Base-by-base conservation (phyloP, 2,329 filamentous ascomycete genomes). In the Sporothrix variecibatus region DNA sequence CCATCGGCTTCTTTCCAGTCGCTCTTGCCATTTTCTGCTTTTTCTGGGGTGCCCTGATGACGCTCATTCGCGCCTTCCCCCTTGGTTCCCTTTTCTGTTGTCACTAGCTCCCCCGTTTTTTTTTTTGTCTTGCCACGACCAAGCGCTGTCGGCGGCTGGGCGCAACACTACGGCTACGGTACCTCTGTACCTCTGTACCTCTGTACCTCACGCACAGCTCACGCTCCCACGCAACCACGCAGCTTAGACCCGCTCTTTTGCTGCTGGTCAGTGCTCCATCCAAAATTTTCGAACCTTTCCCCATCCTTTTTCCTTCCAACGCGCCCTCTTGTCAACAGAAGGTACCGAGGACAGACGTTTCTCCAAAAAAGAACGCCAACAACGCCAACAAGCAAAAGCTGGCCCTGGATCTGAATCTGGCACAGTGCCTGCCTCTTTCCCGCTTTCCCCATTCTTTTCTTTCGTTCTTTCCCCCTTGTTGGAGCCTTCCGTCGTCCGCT, bases 261-360 rank as follows among this genome's bases (percentile, higher is more conserved):
- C 53, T 28, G 56, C 12, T 72, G 71, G 43, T 56, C 40, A 53
- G 71, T 65, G 71, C 60, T 67, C 71, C 43, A 31, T 28, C 71
- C 46, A 67, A 56, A 51, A 26, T n/a, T 67, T 72, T 51, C 38
- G 56, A n/a, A 11, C 38, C 58, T 62, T n/a, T 71, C 43, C 70
- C 70, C 69, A 62, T 62, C 56, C 34, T 71, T 43, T 62, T 71
- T 58, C 34, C 15, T 34, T 23, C 34, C n/a, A 43, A n/a, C 60
- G 60, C 60, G 34, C 34, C 60, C 28, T 15, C n/a, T 20, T 65
- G 60, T 23, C 60, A 26, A n/a, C 43, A 65, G 4, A n/a, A 67
- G 62, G 38, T 17, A 46, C 62, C n/a, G 62, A 40, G 62, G 51
- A 56, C 11, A 38, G 51, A 56, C 11, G 20, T 12, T 26, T 46